phyloP scores from a whole-genome alignment of 306 rosid genomes.

The Ziziphus jujuba region DNA sequence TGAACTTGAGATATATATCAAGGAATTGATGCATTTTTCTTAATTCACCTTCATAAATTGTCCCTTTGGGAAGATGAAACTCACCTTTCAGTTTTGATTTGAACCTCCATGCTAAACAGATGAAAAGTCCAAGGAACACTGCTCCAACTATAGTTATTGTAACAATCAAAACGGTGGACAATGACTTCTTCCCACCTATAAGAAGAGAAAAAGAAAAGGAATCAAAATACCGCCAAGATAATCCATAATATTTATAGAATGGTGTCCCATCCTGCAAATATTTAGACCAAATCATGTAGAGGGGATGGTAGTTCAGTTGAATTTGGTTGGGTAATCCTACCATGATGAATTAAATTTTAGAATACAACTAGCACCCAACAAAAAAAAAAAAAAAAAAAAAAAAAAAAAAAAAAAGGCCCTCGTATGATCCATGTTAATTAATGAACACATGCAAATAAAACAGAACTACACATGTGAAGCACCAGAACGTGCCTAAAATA shows the following conservation, averaged over 20 bases:
- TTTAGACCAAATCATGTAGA: background rate
- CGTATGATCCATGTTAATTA: too few species aligned
- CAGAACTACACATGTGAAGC: too few species aligned
- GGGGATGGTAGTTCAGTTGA: background rate
- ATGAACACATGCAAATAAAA: too few species aligned
- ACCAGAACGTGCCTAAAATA: too few species aligned
- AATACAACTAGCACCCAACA: background rate
- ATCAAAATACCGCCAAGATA: conserved; percentile 1
- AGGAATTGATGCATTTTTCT: conserved; percentile 4
- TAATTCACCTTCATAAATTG: conserved; percentile 2
- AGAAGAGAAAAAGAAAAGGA: conserved; percentile 5
- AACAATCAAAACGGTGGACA: conserved; percentile 33
- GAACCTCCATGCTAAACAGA: conserved; percentile 48
- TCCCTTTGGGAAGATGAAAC: conserved; percentile 1
- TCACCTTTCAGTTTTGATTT: conserved; percentile 59
- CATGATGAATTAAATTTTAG: background rate
- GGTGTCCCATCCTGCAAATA: background rate
- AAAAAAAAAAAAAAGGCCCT: too few species aligned
- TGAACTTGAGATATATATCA: conserved; percentile 11
- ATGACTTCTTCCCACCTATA: conserved; percentile 40
- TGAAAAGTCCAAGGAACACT: conserved; percentile 36
- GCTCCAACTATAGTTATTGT: conserved; percentile 41
- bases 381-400: too few species aligned
- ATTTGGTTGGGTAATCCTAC: background rate
- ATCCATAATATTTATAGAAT: background rate